Evolutionary conservation across 2,329 filamentous ascomycete genomes (phyloP).

Genomic region (Colletotrichum shisoi): DNA sequence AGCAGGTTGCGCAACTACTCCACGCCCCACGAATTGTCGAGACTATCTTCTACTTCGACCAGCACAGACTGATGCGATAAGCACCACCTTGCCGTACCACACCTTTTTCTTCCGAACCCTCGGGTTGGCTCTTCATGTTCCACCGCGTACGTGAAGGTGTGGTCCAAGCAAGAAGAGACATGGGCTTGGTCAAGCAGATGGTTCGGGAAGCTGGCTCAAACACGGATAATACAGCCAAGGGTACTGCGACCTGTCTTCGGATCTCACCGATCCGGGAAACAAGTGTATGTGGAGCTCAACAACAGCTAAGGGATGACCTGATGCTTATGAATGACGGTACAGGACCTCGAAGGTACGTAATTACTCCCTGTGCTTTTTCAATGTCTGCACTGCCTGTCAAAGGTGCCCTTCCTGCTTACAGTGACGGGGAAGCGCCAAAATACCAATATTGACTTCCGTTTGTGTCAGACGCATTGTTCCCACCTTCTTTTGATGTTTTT

Average conservation of each 20-base stretch:
- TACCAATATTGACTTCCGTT: neutral
- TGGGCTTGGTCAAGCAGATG: neutral
- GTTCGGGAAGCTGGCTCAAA: neutral
- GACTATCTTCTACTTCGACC: neutral
- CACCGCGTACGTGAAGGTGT: conserved; percentile 1
- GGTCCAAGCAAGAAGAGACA: conserved; percentile 10
- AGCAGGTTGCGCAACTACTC: neutral
- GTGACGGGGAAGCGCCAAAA: neutral
- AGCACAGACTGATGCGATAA: neutral
- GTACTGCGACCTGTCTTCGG: neutral
- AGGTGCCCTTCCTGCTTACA: neutral
- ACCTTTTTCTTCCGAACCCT: neutral
- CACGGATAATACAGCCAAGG: neutral
- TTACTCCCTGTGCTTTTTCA: neutral
- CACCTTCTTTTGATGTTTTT: neutral
- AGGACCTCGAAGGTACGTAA: neutral
- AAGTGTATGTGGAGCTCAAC: neutral
- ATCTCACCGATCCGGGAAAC: neutral
- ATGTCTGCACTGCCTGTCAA: neutral
- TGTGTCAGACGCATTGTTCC: neutral
- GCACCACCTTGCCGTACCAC: neutral
- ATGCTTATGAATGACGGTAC: conserved; percentile 7
- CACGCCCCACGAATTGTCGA: neutral
- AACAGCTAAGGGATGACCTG: neutral
- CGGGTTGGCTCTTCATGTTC: neutral